phyloP scores from a whole-genome alignment of 2,329 filamentous ascomycete species.

The Massarina eburnea region DNA sequence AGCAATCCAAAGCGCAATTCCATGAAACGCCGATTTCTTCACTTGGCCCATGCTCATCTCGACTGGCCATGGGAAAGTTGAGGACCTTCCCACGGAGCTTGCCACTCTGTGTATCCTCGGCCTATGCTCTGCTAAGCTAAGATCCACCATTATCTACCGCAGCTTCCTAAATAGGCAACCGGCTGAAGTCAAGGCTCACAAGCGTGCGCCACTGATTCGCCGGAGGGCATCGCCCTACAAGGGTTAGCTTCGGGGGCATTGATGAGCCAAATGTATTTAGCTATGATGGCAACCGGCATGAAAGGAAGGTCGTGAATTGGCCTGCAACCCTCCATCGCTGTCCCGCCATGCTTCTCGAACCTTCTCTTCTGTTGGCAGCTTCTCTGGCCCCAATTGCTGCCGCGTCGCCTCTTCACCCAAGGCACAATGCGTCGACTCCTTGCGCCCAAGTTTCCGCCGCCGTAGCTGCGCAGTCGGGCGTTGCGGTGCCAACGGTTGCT shows the following conservation, averaged over 20 bases:
- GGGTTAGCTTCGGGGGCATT: slow-evolving; percentile 2
- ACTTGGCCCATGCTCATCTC: no score
- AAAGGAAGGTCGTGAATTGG: no score
- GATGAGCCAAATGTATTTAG: not conserved
- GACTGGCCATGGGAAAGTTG: no score
- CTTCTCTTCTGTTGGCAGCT: slow-evolving; percentile 12
- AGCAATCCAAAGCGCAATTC: no score
- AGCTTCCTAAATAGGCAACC: slow-evolving; percentile 9
- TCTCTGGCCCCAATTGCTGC: slow-evolving; percentile 24
- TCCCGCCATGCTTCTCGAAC: not conserved
- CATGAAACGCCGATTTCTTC: no score
- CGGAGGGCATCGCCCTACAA: not conserved
- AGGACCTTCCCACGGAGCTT: no score
- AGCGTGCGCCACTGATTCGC: slow-evolving; percentile 3
- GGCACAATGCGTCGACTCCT: slow-evolving; percentile 32
- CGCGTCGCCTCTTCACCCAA: slow-evolving; percentile 28
- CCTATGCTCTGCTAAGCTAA: no score
- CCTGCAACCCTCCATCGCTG: not conserved
- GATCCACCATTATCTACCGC: no score
- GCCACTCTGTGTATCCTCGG: no score
- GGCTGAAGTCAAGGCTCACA: slow-evolving; percentile 1
- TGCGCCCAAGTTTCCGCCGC: slow-evolving; percentile 37
- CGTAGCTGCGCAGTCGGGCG: slow-evolving; percentile 24
- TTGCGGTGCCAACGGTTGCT: slow-evolving; percentile 43
- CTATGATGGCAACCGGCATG: no score